Evolutionary conservation across 306 rosid species (phyloP).

Genomic region (Begonia masoniana): DNA sequence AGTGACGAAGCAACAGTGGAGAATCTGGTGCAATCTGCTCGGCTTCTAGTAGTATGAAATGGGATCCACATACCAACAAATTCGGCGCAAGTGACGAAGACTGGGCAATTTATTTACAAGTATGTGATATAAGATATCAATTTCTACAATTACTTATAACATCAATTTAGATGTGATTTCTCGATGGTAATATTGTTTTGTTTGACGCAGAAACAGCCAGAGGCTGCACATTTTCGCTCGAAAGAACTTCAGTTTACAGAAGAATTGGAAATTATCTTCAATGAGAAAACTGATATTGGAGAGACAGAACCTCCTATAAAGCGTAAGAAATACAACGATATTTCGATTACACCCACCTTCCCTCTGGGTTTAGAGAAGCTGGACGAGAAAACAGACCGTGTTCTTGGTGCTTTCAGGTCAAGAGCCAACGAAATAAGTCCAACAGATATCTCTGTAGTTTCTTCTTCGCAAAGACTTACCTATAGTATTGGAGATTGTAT

Average conservation of each 20-base stretch:
- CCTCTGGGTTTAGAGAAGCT: slow-evolving; percentile 14
- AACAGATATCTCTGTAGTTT: slow-evolving; percentile 13
- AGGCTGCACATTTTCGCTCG: slow-evolving; percentile 38
- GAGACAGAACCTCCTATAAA: slow-evolving; percentile 14
- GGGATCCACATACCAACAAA: slow-evolving; percentile 31
- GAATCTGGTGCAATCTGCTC: slow-evolving; percentile 43
- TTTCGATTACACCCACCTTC: slow-evolving; percentile 9
- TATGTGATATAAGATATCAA: slow-evolving; percentile 12
- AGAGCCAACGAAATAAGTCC: slow-evolving; percentile 14
- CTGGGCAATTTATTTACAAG: slow-evolving; percentile 45
- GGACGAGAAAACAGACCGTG: slow-evolving; percentile 13
- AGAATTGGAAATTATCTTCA: slow-evolving; percentile 16
- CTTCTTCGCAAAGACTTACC: slow-evolving; percentile 20
- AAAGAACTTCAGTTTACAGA: slow-evolving; percentile 22
- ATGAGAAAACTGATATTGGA: slow-evolving; percentile 10
- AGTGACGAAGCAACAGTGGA: slow-evolving; percentile 54
- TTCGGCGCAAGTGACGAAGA: slow-evolving; percentile 45
- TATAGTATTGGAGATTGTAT: slow-evolving; percentile 65
- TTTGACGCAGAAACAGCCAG: slow-evolving; percentile 35
- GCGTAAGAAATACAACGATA: slow-evolving; percentile 9
- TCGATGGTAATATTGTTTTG: background rate
- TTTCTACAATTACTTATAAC: slow-evolving; percentile 7
- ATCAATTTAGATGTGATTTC: background rate
- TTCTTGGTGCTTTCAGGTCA: slow-evolving; percentile 18
- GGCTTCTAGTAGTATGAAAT: slow-evolving; percentile 44